phyloP scores from a whole-genome alignment of 176 grass and related monocot genomes.

The Carex littledalei region DNA sequence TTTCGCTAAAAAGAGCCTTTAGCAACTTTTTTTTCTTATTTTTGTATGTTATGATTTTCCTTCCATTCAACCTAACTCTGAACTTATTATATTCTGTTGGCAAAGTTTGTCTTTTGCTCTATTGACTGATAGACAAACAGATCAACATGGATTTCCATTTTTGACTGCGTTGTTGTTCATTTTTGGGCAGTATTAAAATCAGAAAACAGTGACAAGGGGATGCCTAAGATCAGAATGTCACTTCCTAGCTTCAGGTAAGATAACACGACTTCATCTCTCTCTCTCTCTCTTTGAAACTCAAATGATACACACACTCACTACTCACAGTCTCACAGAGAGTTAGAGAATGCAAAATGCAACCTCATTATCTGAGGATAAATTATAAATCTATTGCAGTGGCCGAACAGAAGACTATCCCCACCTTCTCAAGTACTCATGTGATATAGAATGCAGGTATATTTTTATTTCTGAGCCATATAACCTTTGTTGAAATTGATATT shows the following conservation, averaged over 20 bases:
- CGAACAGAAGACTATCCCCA: slow-evolving; percentile 61
- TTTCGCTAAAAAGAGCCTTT: not conserved
- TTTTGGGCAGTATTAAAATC: slow-evolving; percentile 30
- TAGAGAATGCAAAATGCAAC: not conserved
- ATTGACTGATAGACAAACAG: not conserved
- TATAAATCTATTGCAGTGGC: slow-evolving; percentile 50
- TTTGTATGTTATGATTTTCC: slow-evolving; percentile 9
- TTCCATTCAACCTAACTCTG: slow-evolving; percentile 13
- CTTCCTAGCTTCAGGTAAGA: slow-evolving; percentile 94
- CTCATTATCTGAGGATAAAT: slow-evolving; percentile 23
- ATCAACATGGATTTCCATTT: not conserved
- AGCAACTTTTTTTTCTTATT: not conserved
- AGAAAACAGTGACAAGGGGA: slow-evolving; percentile 43
- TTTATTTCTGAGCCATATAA: not conserved
- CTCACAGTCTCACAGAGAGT: not conserved
- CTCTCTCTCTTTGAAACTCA: not conserved
- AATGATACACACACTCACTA: not conserved
- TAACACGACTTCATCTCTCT: slow-evolving; percentile 1
- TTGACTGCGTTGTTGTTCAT: not conserved
- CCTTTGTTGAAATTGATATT: not conserved
- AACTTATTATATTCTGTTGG: slow-evolving; percentile 15
- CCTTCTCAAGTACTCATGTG: slow-evolving; percentile 88
- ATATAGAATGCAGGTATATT: slow-evolving; percentile 74
- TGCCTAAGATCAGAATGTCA: slow-evolving; percentile 83
- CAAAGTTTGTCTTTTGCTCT: slow-evolving; percentile 25